Conservation (phyloP, 2,329 filamentous ascomycete genomes). For the Fusarium chuoi region DNA sequence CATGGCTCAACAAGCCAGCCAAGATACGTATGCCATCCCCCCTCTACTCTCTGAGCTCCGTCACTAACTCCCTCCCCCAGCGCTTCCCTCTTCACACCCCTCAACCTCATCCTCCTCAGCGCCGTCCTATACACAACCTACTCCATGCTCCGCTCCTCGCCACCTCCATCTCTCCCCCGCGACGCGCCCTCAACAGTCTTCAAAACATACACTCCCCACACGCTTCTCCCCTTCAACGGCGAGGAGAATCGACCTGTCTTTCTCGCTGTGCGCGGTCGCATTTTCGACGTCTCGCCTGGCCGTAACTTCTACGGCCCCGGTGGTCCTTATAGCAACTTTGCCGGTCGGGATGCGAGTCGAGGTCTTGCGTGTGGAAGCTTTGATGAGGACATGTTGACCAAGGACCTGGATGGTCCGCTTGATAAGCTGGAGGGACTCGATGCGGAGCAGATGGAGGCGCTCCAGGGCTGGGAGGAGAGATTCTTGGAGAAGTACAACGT, state of each 20-base stretch:
- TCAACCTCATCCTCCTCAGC: conserved; percentile 70
- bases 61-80: conserved; percentile 38
- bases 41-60: neutral
- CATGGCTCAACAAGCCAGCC: conserved; percentile 63
- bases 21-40: conserved; percentile 51
- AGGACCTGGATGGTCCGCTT: conserved; percentile 85
- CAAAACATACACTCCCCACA: conserved; percentile 77
- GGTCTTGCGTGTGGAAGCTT: conserved; percentile 93
- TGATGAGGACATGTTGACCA: conserved; percentile 93
- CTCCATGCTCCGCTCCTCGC: conserved; percentile 61
- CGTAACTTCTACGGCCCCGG: conserved; percentile 96
- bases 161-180: conserved; percentile 59
- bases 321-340: conserved; percentile 95
- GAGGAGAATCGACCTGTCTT: conserved; percentile 79
- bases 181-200: conserved; percentile 70
- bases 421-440: conserved; percentile 79
- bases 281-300: conserved; percentile 90
- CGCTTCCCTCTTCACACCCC: conserved; percentile 64
- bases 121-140: conserved; percentile 69
- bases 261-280: conserved; percentile 87
- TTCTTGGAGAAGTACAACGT: conserved; percentile 95
- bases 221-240: conserved; percentile 89
- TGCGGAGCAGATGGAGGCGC: conserved; percentile 80
- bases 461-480: conserved; percentile 91
- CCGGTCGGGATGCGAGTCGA: conserved; percentile 87